These are phyloP conservation scores for Ustilago curta DNA, from an alignment of 1,284 basidiomycete genomes.

Conservation along the genomic window DNA sequence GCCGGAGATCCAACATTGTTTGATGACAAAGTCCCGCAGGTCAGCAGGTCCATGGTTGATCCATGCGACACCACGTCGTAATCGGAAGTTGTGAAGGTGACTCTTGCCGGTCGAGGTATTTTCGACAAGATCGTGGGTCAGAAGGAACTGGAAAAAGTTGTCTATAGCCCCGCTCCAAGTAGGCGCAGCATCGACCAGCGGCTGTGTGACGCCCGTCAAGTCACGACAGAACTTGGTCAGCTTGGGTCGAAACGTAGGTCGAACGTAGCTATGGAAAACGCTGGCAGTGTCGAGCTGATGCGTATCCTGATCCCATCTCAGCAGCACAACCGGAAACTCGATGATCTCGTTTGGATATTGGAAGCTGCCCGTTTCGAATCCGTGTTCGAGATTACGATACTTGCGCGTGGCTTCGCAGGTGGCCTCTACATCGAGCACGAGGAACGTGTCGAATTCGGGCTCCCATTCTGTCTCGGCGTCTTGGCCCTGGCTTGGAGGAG, in stretches of 20 bases:
- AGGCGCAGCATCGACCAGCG: slow-evolving; percentile 84
- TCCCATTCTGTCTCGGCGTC: slow-evolving; percentile 22
- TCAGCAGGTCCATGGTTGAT: slow-evolving; percentile 75
- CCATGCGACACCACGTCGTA: slow-evolving; percentile 69
- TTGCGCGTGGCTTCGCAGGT: slow-evolving; percentile 75
- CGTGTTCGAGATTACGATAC: slow-evolving; percentile 42
- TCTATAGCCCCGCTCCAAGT: slow-evolving; percentile 79
- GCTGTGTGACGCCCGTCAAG: slow-evolving; percentile 92
- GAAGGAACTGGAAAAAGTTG: slow-evolving; percentile 77
- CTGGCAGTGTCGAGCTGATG: slow-evolving; percentile 76
- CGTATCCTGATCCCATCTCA: slow-evolving; percentile 76
- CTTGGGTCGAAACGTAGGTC: slow-evolving; percentile 84
- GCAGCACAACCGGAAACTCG: slow-evolving; percentile 89
- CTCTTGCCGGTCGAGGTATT: slow-evolving; percentile 19
- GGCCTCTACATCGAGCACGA: slow-evolving; percentile 85
- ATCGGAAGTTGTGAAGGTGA: slow-evolving; percentile 24
- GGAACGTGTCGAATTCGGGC: slow-evolving; percentile 69
- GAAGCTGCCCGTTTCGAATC: slow-evolving; percentile 66
- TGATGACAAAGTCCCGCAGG: slow-evolving; percentile 78
- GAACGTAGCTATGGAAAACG: slow-evolving; percentile 88
- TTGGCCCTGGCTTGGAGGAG: not conserved
- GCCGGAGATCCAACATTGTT: slow-evolving; percentile 82
- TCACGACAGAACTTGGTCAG: slow-evolving; percentile 85
- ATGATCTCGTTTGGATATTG: slow-evolving; percentile 85
- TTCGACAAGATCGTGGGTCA: slow-evolving; percentile 70